Conservation (phyloP, 2,329 filamentous ascomycete genomes). For the Drechslerella coelobrocha region DNA sequence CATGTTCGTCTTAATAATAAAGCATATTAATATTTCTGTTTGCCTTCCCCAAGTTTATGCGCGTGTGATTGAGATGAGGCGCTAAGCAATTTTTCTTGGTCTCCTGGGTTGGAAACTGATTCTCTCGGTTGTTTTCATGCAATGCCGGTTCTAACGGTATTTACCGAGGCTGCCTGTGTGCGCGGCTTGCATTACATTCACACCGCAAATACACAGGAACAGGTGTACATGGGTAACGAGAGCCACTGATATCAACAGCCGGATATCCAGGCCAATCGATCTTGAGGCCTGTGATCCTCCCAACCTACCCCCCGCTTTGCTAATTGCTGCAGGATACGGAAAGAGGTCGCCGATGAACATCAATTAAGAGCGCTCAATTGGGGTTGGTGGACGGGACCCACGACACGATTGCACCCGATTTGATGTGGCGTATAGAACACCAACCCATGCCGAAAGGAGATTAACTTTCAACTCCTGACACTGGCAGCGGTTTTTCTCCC, state of each 20-base stretch:
- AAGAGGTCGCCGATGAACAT: constrained; percentile 47
- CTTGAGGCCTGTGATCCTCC: neutral
- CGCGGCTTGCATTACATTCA: neutral
- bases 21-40: constrained; percentile 20
- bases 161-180: constrained; percentile 42
- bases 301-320: neutral
- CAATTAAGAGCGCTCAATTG: constrained; percentile 30
- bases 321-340: constrained; percentile 20
- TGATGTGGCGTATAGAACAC: constrained; percentile 32
- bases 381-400: constrained; percentile 27
- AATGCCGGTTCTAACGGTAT: constrained; percentile 50
- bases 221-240: neutral
- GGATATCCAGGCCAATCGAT: constrained; percentile 1
- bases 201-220: neutral
- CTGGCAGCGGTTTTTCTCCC: constrained; percentile 23
- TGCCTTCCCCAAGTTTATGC: constrained; percentile 15
- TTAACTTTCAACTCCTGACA: constrained; percentile 47
- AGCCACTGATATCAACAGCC: neutral
- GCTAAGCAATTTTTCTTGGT: constrained; percentile 34
- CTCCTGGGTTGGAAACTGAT: too few species aligned
- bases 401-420: constrained; percentile 17
- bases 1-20: too few species aligned
- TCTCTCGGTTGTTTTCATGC: constrained; percentile 31
- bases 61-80: constrained; percentile 29
- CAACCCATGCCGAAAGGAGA: constrained; percentile 45